Evolutionary conservation across 345 rosid species (phyloP).

Genomic region (Pugionium cornutum): DNA sequence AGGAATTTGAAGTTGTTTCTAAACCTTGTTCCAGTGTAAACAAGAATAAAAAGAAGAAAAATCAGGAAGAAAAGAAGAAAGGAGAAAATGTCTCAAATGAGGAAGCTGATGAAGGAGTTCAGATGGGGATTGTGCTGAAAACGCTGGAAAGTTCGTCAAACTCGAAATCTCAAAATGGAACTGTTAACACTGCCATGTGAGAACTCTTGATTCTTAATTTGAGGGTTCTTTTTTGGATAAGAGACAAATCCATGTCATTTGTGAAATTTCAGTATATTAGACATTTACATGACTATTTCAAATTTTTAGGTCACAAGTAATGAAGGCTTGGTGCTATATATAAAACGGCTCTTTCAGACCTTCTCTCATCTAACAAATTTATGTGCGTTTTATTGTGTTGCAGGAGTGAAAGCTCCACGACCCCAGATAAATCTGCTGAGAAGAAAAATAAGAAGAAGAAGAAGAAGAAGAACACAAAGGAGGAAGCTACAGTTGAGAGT

Average conservation of each 20-base stretch:
- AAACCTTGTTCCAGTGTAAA: conserved; percentile 48
- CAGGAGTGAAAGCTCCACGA: conserved; percentile 37
- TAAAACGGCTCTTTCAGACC: not conserved
- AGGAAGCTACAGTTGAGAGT: conserved; percentile 44
- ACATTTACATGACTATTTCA: too few relatives aligned
- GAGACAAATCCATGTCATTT: too few relatives aligned
- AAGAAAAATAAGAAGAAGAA: conserved; percentile 72
- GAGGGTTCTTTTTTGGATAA: not conserved
- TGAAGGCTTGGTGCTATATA: not conserved
- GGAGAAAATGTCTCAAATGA: conserved; percentile 35
- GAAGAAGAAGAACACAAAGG: conserved; percentile 47
- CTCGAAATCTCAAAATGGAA: conserved; percentile 26
- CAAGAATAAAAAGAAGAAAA: conserved; percentile 59
- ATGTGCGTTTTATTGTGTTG: conserved; percentile 21
- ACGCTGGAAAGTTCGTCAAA: conserved; percentile 36
- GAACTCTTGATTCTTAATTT: conserved; percentile 22
- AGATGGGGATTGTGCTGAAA: conserved; percentile 38
- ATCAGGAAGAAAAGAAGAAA: conserved; percentile 49
- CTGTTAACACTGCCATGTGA: conserved; percentile 46
- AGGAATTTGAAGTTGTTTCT: conserved; percentile 32
- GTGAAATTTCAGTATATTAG: too few relatives aligned
- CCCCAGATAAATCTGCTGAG: conserved; percentile 47
- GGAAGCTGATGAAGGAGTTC: conserved; percentile 22
- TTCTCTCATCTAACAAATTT: not conserved
- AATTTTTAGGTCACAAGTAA: not conserved